Base-by-base conservation (phyloP, 2,329 filamentous ascomycete species). In the Calonectria honghensis region DNA sequence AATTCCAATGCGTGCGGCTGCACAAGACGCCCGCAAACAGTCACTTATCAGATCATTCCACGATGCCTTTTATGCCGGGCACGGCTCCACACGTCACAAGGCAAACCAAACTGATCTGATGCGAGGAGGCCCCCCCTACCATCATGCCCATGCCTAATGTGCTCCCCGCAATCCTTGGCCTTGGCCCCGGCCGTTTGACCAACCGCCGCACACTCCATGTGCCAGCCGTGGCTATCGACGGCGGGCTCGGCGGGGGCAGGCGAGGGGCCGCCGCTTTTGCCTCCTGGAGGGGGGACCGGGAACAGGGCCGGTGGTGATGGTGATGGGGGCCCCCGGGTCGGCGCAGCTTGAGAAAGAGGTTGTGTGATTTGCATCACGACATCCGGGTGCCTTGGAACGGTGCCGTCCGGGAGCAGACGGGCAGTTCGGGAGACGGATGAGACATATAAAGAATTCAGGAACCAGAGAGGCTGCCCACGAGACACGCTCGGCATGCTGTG, bases 11-110 rank as follows among this genome's bases (percentile, higher is more conserved):
- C 7, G 54, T 54, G 66, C 57, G 57, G 57, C 57, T 61, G 71
- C 24, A 37, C 32, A 6, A 37, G 27, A 27, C 61, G 67, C 50
- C 71, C 48, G 66, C 48, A 57, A 45, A 37, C 27, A 41, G 45
- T 32, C 52, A 73, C 51, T 70, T 70, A 75, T 75, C 73, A 75
- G 73, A 75, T 73, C 73, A 75, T 75, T 61, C 35, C 37, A 24
- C 27, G 39, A 70, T 39, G 29, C 24, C 24, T 65, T 27, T 35
- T 7, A 64, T 39, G 31, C 29, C n/a, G 29, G 18, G 39, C 14
- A 24, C 16, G 50, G 32, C 50, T 63, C 72, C 68, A 69, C 64
- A 32, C 45, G 66, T 73, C 73, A 73, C 70, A 73, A 73, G 70
- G 57, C 65, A 39, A 20, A 31, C 35, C 65, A 39, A 20, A 31